Base-by-base conservation (phyloP, 352 stramenopile genomes). In the Phytophthora sp. region DNA sequence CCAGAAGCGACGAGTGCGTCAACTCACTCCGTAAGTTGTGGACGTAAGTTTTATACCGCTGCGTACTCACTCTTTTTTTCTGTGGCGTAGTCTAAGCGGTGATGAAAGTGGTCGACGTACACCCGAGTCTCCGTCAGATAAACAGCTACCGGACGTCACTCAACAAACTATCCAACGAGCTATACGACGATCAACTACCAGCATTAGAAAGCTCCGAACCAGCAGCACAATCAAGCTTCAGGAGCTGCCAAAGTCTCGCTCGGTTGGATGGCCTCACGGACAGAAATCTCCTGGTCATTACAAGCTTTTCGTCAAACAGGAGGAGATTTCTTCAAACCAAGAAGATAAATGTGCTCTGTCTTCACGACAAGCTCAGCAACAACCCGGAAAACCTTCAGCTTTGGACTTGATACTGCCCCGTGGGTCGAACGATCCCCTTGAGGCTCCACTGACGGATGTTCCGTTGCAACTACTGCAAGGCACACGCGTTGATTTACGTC, bases 381-480 rank as follows among this genome's bases (percentile, higher is more conserved):
- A 59, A 47, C 7, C 15, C 9, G 59, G 20, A n/a, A 79, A 63
- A 9, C 53, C 67, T 49, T 52, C 58, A n/a, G 65, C 70, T 41
- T 20, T 79, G 12, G 73, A 80, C 7, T 36, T 70, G 5, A 46
- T 54, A 38, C 30, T 52, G 2, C 65, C 77, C 11, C 55, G 44
- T 56, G 27, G 42, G 2, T 36, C 66, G 36, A 50, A 8, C 57
- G 49, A 55, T 15, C 23, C 8, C 1, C 18, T 45, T 11, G 26
- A 45, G 41, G 45, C 46, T 30, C 36, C 57, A 8, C 59, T 66
- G 6, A 57, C 47, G n/a, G 80, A 89, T 44, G 69, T 94, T 29
- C 86, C 86, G 12, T 74, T 82, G 12, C 80, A 91, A 52, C 84
- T 91, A 24, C 58, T 93, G 7, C 82, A 93, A 54, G 60, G 63